Evolutionary conservation across 2,329 filamentous ascomycete genomes (phyloP), one percentile per base, ranked within the genome.

Genomic region (Aphanoascus verrucosus): DNA sequence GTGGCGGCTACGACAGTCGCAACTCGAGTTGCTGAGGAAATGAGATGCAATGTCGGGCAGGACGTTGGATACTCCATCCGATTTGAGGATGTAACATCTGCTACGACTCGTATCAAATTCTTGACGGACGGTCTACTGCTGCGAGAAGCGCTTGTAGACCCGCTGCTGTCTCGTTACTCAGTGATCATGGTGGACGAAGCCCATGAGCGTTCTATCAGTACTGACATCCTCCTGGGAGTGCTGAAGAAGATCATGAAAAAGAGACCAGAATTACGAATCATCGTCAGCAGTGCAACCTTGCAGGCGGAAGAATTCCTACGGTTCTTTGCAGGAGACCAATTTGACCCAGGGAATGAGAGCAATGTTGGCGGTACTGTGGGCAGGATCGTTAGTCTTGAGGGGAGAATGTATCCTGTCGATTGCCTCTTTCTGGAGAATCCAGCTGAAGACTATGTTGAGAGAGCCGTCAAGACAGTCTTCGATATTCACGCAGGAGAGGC

Each of bases 111-210:
- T 50, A 91, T 98, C 72, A 96, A 98, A 67, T 97, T 97, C 65
- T 73, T 97, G 58, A 98, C 91, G 0, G 93, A 98, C 71, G 91
- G 91, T 0, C 76, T 98, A 47, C 77, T 98, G 32, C 81, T 98
- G 51, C 78, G 91, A 62, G 93, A 98, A 70, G 93, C 91, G 28
- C 77, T 98, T 3, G 87, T 96, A 2, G 93, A 98, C 68, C 93
- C 93, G 11, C 72, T 97, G 2, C 72, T 98, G 35, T 93, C 87
- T 17, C 80, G 88, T 9, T 98, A 98, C 67, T 94, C 89, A 0
- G 85, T 95, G 43, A 88, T 98, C 62, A 96, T 98, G 88, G 86
- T 98, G 6, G 93, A 98, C 65, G 91, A 97, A 70, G 93, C 91
- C 5, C 93, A 98, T 65, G 91, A 97, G 69, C 79, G 93, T 52